These are phyloP conservation scores for Aegilops longissima DNA, from an alignment of 176 grass and related monocot species.

Conservation along the genomic window DNA sequence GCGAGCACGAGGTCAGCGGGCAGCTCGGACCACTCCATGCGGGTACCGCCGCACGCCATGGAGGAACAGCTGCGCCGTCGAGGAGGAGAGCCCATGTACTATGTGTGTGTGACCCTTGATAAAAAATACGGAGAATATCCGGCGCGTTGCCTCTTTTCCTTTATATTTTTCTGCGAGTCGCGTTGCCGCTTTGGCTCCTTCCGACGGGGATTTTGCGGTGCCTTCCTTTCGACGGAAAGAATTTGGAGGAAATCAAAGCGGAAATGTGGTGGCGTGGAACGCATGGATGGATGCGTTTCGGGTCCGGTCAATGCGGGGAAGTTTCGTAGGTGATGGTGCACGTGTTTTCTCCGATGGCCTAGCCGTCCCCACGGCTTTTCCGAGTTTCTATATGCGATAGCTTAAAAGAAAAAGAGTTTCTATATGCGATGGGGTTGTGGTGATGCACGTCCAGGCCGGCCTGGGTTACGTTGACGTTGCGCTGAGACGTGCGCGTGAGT, in stretches of 20 bases:
- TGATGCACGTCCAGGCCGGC: neutral
- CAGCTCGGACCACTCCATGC: slow-evolving; percentile 36
- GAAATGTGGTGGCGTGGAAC: too few species aligned
- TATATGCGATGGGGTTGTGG: neutral
- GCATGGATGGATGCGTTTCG: neutral
- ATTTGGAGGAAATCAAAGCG: neutral
- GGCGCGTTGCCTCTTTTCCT: neutral
- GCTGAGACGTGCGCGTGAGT: neutral
- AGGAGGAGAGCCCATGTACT: neutral
- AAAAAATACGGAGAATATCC: neutral
- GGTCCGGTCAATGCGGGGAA: neutral
- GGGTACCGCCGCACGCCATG: neutral
- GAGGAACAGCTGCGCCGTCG: neutral
- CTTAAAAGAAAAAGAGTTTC: too few species aligned
- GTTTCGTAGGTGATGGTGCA: neutral
- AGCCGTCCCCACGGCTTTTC: neutral
- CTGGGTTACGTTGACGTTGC: neutral
- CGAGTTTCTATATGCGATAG: too few species aligned
- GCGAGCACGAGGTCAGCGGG: slow-evolving; percentile 32
- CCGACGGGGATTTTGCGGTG: neutral
- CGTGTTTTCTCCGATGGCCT: neutral
- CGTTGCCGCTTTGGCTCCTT: neutral
- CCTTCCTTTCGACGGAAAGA: neutral
- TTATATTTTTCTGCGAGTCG: too few species aligned
- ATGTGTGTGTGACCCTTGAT: neutral